A percentile compares a stretch with the other conserved stretches of the same genome.
Conservation (phyloP, 345 rosid genomes). For the Kandelia obovata region DNA sequence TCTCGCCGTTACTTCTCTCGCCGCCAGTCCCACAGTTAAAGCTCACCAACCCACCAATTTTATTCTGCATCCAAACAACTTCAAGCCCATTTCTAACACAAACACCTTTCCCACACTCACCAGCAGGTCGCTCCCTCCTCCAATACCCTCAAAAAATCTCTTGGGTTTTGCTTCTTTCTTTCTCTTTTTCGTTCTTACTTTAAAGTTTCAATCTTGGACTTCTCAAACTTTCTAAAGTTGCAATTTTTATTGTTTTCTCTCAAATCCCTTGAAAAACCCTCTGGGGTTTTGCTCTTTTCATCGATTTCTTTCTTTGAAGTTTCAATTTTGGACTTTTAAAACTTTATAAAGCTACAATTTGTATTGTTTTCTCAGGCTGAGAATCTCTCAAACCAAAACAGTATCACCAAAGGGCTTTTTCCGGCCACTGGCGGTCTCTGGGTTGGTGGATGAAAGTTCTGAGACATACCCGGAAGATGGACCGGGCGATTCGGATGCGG, state of each 20-base stretch:
- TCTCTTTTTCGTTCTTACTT: conserved; percentile 14
- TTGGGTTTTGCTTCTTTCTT: conserved; percentile 9
- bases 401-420: conserved; percentile 26
- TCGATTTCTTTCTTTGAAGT: background rate
- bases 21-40: conserved; percentile 14
- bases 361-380: conserved; percentile 26
- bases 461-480: conserved; percentile 38
- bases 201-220: background rate
- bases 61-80: conserved; percentile 15
- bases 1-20: conserved; percentile 16
- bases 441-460: conserved; percentile 34
- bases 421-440: conserved; percentile 33
- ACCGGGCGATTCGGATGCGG: conserved; percentile 29
- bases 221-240: background rate
- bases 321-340: background rate
- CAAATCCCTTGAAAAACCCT: conserved; percentile 7
- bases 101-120: conserved; percentile 19
- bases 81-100: conserved; percentile 24
- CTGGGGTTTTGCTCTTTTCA: conserved; percentile 1
- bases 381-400: conserved; percentile 18
- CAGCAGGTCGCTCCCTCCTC: conserved; percentile 33
- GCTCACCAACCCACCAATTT: conserved; percentile 13
- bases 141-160: conserved; percentile 5
- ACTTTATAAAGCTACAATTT: background rate
- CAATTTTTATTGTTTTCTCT: background rate